Conservation (phyloP, 2,329 filamentous ascomycete genomes). For the Neonectria faginata region DNA sequence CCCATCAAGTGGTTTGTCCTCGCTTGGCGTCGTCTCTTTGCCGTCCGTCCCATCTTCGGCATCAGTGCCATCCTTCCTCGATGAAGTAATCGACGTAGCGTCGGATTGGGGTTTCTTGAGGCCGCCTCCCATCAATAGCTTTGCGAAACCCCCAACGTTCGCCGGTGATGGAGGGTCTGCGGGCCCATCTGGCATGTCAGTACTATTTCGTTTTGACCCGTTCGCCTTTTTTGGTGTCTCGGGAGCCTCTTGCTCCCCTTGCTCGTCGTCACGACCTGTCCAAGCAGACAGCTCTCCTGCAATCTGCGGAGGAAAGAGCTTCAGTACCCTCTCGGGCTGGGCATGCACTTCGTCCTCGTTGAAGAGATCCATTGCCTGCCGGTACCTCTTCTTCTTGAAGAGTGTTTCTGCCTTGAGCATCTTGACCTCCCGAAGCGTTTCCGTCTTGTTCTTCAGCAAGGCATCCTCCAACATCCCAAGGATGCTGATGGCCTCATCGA, state of each 20-base stretch:
- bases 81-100: conserved; percentile 71
- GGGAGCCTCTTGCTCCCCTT: conserved; percentile 53
- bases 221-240: conserved; percentile 45
- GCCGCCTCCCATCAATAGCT: conserved; percentile 61
- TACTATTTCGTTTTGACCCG: conserved; percentile 43
- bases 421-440: conserved; percentile 85
- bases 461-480: conserved; percentile 93
- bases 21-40: conserved; percentile 55
- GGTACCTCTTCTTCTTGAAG: conserved; percentile 85
- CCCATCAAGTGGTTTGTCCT: conserved; percentile 73
- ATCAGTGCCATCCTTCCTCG: conserved; percentile 63
- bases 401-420: conserved; percentile 90
- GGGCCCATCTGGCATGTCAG: conserved; percentile 44
- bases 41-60: conserved; percentile 67
- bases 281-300: conserved; percentile 81
- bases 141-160: conserved; percentile 62
- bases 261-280: conserved; percentile 51
- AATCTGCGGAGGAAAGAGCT: conserved; percentile 84
- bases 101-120: conserved; percentile 62
- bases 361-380: conserved; percentile 89
- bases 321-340: conserved; percentile 88
- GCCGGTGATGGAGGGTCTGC: conserved; percentile 51
- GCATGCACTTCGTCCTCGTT: conserved; percentile 85
- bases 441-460: conserved; percentile 83
- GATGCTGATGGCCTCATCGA: conserved; percentile 93